Base-by-base conservation (phyloP, 371 early-diverging fungal species). In the Globomyces sp. region DNA sequence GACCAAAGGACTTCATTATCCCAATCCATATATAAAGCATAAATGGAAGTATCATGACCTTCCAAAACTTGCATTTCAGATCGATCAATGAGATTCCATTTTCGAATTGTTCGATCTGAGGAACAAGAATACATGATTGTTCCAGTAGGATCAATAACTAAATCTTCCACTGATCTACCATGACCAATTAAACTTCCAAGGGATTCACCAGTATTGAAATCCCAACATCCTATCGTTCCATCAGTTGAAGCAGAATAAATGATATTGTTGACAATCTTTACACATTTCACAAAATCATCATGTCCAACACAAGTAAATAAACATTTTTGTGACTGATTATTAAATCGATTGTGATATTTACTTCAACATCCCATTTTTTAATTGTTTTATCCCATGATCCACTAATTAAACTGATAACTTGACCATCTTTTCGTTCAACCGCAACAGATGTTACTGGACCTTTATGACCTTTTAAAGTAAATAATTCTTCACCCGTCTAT, bases 351-450 rank as follows among this genome's bases (percentile, higher is more conserved):
- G 36, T 11, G 65, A 88, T 88, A 76, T 24, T 24, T 24, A 24
- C 24, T 24, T 74, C 77, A 1, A 78, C 69, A 68, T 88, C 77
- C 89, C 90, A 91, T 69, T 87, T 81, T 61, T 78, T 82, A 58
- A 89, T 75, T 2, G 89, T 84, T 73, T 92, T 90, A 70, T 92
- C 92, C 92, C 92, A 92, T 1, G 90, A 90, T 52, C 91, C 89
- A 1, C 92, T 92, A 67, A 71, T 66, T 4, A 91, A 72, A 24
- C 24, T 24, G 24, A 24, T 24, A 24, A 24, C 24, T 24, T 24
- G 24, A 24, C 24, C 24, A 36, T 87, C 75, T n/a, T 71, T 78
- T 45, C 85, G 84, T 8, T 78, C 72, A n/a, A 82, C 48, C 0
- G 78, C 85, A 1, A 91, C 57, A 43, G 80, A 81, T 4, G 93